A percentile compares a stretch with the other conserved stretches of the same genome.
phyloP scores from a whole-genome alignment of 345 rosid species.

The Abelmoschus esculentus region DNA sequence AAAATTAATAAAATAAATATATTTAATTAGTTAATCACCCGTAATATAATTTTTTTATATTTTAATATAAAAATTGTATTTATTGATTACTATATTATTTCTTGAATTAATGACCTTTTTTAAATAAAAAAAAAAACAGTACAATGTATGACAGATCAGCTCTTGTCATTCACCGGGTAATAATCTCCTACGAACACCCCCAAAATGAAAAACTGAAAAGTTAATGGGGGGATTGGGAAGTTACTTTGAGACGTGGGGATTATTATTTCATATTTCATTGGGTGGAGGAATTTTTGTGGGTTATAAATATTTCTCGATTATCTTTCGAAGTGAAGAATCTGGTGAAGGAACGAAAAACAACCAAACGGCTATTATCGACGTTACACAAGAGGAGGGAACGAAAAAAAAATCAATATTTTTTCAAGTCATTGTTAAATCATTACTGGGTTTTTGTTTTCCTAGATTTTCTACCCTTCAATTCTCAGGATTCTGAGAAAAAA shows the following conservation, averaged over 20 bases:
- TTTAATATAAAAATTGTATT: no score
- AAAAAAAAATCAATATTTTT: neutral
- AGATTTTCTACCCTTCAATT: slow-evolving; percentile 4
- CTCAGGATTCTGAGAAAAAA: no score
- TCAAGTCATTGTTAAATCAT: slow-evolving; percentile 11
- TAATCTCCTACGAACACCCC: no score
- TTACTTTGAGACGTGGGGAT: no score
- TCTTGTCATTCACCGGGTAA: neutral
- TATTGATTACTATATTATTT: no score
- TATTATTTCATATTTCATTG: neutral
- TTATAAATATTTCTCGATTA: neutral
- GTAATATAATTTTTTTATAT: no score
- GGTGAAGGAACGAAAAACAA: slow-evolving; percentile 38
- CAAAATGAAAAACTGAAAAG: no score
- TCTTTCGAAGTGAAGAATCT: slow-evolving; percentile 4
- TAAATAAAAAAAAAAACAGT: no score
- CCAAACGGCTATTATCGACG: slow-evolving; percentile 68
- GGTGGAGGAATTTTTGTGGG: slow-evolving; percentile 4
- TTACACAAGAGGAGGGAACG: slow-evolving; percentile 20
- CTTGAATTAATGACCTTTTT: no score
- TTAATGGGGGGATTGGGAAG: no score
- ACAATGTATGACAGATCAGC: slow-evolving; percentile 9
- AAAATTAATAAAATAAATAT: no score
- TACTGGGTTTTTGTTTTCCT: slow-evolving; percentile 1
- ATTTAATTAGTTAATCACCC: no score